Conservation (phyloP, 805 yeast species). For the Candida suzukii region DNA sequence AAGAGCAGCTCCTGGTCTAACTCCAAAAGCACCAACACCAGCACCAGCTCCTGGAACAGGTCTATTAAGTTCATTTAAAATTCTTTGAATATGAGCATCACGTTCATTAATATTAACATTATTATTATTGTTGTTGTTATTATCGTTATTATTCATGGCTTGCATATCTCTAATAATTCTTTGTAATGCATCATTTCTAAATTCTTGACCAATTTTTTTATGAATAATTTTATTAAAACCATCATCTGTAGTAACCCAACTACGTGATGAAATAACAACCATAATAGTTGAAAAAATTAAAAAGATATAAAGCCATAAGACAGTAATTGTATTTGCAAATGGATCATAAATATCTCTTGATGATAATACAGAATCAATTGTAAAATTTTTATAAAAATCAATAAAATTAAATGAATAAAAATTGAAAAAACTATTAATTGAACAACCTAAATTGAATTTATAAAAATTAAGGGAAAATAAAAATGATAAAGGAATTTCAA, state of each 20-base stretch:
- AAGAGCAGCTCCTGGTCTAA: too few relatives aligned
- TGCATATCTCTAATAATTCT: constrained; percentile 24
- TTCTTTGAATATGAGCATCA: too few relatives aligned
- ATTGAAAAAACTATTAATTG: too few relatives aligned
- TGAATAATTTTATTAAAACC: constrained; percentile 55
- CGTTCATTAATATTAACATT: constrained; percentile 1
- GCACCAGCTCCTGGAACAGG: too few relatives aligned
- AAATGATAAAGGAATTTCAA: too few relatives aligned
- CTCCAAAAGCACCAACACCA: too few relatives aligned
- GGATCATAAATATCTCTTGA: not conserved
- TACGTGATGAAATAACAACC: constrained; percentile 52
- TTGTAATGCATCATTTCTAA: constrained; percentile 6
- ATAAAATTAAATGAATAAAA: too few relatives aligned
- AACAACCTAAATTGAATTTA: too few relatives aligned
- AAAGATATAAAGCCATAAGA: constrained; percentile 20
- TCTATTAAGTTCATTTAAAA: too few relatives aligned
- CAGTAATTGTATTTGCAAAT: not conserved
- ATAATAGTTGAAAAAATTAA: constrained; percentile 34
- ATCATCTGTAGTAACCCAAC: constrained; percentile 65
- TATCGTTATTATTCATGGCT: constrained; percentile 5
- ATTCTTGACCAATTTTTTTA: constrained; percentile 46
- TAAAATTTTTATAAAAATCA: too few relatives aligned
- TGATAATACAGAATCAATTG: not conserved
- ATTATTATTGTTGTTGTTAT: constrained; percentile 6
- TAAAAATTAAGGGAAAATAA: too few relatives aligned